Base-by-base conservation (phyloP, 768 basidiomycete species). In the Suillus subluteus region DNA sequence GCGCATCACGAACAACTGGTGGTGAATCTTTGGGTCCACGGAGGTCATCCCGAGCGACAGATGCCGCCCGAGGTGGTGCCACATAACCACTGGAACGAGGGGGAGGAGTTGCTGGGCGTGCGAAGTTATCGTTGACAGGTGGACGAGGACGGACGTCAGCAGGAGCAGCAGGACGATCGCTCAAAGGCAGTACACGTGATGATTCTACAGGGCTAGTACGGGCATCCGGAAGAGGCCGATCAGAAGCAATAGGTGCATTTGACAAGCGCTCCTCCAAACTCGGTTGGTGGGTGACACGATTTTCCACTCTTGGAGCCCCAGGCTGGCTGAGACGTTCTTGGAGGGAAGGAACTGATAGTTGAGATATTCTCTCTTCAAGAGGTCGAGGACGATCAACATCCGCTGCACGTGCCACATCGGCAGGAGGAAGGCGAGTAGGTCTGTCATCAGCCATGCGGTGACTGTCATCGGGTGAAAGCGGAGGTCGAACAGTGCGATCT, bases 241-340 rank as follows among this genome's bases (percentile, higher is more conserved):
- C 71, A 70, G 66, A 65, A 55, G 67, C 65, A 61, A 70, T 69
- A 40, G 78, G 75, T 59, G 73, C 75, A 43, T 74, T 70, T 63
- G 82, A 80, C 13, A 83, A 71, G 66, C 82, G 79, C 62, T 83
- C 81, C 75, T 82, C 82, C 30, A 83, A 71, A 66, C 73, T 80
- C 13, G 79, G 74, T 30, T 78, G 73, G 67, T 78, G 74, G 32
- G 66, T 21, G 6, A 72, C 38, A 38, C 32, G 64, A 18, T n/a
- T 65, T 9, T 76, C 75, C 55, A 59, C 65, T 16, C 75, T 72
- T n/a, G 70, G 18, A 64, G 71, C 67, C 5, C 52, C 69, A 64
- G 78, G 76, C 63, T 80, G 81, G 58, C 72, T 78, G 55, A 79
- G 70, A 40, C 79, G 80, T 54, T 82, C 81, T 71, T 82, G 79